Evolutionary conservation across 139 green algal genomes (phyloP), one percentile per base, ranked within the genome.

Genomic region (Picochlorum sp.): DNA sequence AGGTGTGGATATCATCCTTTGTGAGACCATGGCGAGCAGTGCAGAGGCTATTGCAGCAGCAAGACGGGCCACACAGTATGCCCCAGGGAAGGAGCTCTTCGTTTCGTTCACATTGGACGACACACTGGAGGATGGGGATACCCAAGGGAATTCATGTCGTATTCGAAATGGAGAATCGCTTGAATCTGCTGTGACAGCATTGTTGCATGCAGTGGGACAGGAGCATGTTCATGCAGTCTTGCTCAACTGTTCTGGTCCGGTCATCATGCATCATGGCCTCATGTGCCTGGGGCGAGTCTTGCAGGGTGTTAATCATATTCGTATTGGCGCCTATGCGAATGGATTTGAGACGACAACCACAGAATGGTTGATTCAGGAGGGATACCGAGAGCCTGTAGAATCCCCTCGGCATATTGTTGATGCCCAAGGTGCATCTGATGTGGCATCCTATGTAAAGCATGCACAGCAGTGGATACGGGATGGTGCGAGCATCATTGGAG

Each of bases 81-180:
- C 49, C 45, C 51, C 63, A 58, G 77, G 73, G 7, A 73, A 77
- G 52, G 70, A 67, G 3, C 55, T 71, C 4, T 88, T 82, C 81
- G 59, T 84, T 20, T 75, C 71, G 6, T 81, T 83, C 54, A 86
- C 82, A 0, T 57, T 88, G 34, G 62, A 80, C 26, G 82, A 88
- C 66, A 47, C 28, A 1, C 15, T 59, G 8, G 44, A 55, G 15
- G 6, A 20, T 10, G 58, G 20, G 6, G 47, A 20, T 21, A 54
- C 18, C 47, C 6, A 7, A 13, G 18, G 18, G 47, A 21, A 54
- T 26, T 54, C 47, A 21, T 26, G 47, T 26, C n/a, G 47, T 10
- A 54, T 54, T 54, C 47, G 47, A 7, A 54, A 21, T 21, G 47
- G 47, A 7, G 47, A 54, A 21, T 54, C 47, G 16, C 47, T 54